Conservation (phyloP, 768 basidiomycete species). For the Nidularia sp. region DNA sequence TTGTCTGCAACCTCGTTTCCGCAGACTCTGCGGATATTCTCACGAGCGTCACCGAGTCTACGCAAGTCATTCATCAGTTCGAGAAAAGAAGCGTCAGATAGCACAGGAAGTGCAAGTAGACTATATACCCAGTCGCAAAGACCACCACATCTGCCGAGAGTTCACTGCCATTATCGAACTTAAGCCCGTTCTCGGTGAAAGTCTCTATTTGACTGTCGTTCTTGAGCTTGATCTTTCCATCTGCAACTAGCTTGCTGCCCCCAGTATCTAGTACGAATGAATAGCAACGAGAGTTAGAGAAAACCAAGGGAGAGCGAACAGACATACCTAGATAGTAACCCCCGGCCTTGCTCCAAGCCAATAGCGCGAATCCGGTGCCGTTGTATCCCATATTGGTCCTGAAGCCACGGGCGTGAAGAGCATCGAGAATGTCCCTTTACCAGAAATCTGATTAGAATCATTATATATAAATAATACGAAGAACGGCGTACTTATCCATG, state of each 20-base stretch:
- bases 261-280: constrained; percentile 45
- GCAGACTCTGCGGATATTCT: constrained; percentile 36
- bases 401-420: constrained; percentile 55
- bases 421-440: constrained; percentile 38
- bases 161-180: constrained; percentile 44
- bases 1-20: constrained; percentile 39
- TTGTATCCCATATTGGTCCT: constrained; percentile 45
- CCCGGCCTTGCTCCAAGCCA: constrained; percentile 46
- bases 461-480: not conserved
- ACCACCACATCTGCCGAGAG: constrained; percentile 54
- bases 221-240: constrained; percentile 71
- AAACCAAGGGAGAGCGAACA: not conserved
- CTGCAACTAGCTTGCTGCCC: constrained; percentile 55
- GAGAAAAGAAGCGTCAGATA: not conserved
- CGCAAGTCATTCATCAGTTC: not conserved
- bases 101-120: not conserved
- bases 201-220: constrained; percentile 47
- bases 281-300: not conserved
- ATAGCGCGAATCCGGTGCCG: constrained; percentile 44
- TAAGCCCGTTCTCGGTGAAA: constrained; percentile 37
- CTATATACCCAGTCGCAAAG: constrained; percentile 50
- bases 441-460: not conserved
- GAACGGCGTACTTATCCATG: not conserved
- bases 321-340: constrained; percentile 65
- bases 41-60: constrained; percentile 43